Evolutionary conservation across 1,284 basidiomycete species (phyloP), one percentile per base, ranked within the genome.

Genomic region (Cryptococcus sp.): DNA sequence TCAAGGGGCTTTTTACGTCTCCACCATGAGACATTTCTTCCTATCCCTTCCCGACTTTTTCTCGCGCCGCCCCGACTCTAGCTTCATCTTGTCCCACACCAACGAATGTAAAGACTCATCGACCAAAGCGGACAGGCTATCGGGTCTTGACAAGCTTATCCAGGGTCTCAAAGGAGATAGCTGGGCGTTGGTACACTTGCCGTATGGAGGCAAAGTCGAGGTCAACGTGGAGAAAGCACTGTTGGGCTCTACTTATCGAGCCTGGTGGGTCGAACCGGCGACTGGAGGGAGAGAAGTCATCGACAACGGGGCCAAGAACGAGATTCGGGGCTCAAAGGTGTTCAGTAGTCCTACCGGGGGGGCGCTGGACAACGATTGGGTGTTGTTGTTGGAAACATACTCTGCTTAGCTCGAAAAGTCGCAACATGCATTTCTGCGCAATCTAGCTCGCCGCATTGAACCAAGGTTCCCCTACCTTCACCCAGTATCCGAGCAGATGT

Each of bases 121-220:
- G 0, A 18, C 40, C 40, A 51, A 45, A 3, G 47, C 44, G 16
- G 46, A 50, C 22, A 34, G 33, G 41, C n/a, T n/a, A n/a, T n/a
- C 14, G 28, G 28, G 7, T 31, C 28, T 31, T 31, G 28, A 31
- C 14, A 31, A 31, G 14, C 46, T 56, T n/a, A 36, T 56, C 22
- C 26, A 31, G 10, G 57, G 54, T 12, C 41, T 53, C 40, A 36
- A 45, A 7, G 43, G 26, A 0, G 43, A 54, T 3, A 28, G 31
- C 11, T 58, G 57, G 57, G 42, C 47, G 2, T 35, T 53, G 38
- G 51, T 56, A 2, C 57, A 58, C 31, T 42, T 56, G 31, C 51
- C 54, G 9, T 56, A 49, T 14, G 55, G 54, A 6, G 48, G 51
- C 3, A 10, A 38, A 5, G 48, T 56, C 12, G 45, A 39, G 4